Evolutionary conservation across 257 asterid species (phyloP), one percentile per base, ranked within the genome.

Genomic region (Solanum commersonii): DNA sequence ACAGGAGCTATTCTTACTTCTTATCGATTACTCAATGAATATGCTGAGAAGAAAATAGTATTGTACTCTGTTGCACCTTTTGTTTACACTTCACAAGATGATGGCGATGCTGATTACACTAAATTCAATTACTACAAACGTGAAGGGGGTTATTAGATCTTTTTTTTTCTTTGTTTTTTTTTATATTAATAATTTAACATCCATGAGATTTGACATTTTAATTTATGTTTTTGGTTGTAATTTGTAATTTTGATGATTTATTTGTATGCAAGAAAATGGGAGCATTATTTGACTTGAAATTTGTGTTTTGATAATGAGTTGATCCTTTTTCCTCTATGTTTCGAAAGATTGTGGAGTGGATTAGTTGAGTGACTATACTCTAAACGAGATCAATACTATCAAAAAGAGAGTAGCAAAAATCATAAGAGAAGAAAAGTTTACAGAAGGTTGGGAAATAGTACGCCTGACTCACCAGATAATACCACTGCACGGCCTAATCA

Each of bases 41-140:
- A 71, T 88, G 84, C 90, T 13, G 82, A 72, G 44, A 84, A 72
- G 56, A 29, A 29, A 59, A 87, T 84, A 87, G 88, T 93, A 72
- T 49, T 92, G 83, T 93, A 93, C 86, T 88, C 94, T 4, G 90
- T 91, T 10, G 92, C 92, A 3, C 94, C 94, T 12, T 93, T 92
- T 73, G 89, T 89, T 23, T 92, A 81, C 85, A 81, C 85, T 46
- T 46, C 85, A 1, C 0, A 52, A 52, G 63, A 52, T 52, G n/a
- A 52, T 15, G 9, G 16, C 3, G 27, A 42, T 18, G 78, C 2
- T 8, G 6, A 70, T 2, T 14, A 29, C 8, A n/a, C 35, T 29
- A 77, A 38, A 77, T 44, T 65, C 65, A 79, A 79, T 9, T 79
- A 79, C 1, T 79, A 44, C 27, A 29, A 46, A 33, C 37, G 18